Base-by-base conservation (phyloP, 2,329 filamentous ascomycete genomes). In the Arthrobotrys entomopaga region DNA sequence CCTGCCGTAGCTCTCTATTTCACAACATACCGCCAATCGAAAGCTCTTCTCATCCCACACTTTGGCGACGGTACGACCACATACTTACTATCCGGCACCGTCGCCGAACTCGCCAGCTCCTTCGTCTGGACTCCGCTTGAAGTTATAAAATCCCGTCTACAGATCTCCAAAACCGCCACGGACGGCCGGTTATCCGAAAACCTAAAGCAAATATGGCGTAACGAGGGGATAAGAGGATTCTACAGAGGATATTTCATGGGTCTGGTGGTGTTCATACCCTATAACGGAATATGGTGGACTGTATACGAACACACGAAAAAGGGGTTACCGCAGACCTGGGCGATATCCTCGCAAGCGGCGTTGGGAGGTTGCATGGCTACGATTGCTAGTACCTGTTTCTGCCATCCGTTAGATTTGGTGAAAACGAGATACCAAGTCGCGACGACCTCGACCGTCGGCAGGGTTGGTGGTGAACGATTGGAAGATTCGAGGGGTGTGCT, bases 271-370 rank as follows among this genome's bases (percentile, higher is more conserved):
- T 75, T 75, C 22, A 65, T 69, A n/a, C 71, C 71, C 1, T 75
- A 75, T n/a, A 75, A 75, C 43, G 71, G 64, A 6, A 60, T 75
- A n/a, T 75, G 64, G 64, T 75, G 71, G 71, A 75, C 64, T 11
- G 57, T 60, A 1, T 75, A 75, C 50, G 71, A 75, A 22, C 63
- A 75, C 34, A 75, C 71, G 1, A 75, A 75, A 53, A 75, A 75
- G 19, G 64, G 59, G 1, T 34, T 53, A 19, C 64, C 71, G 5
- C 42, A 38, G 11, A 50, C 22, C n/a, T 73, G 69, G 69, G 24
- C 53, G 38, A 42, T 48, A 16, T 54, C 42, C 10, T 58, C 60
- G 16, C 52, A 54, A 24, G 71, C 71, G 8, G 64, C 59, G 19
- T 15, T 69, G 1, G 49, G 63, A 1, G 64, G 71, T 11, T 69